These are phyloP conservation scores for Chiua virens DNA, from an alignment of 768 basidiomycete species.

Conservation along the genomic window DNA sequence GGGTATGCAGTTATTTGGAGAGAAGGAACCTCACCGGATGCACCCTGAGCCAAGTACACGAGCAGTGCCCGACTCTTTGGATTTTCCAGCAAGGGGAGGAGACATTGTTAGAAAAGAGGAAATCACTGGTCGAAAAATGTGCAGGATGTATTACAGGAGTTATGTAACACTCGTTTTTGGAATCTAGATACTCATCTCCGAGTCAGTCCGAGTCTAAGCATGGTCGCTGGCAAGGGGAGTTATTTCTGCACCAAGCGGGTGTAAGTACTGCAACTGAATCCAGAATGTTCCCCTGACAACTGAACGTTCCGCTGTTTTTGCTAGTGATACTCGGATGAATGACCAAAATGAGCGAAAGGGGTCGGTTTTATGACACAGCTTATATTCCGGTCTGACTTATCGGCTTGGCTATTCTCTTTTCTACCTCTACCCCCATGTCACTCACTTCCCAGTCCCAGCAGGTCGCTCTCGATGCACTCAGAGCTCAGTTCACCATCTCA, in stretches of 20 bases:
- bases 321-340: too few relatives aligned
- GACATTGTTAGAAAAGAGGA: slow-evolving; percentile 39
- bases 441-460: slow-evolving; percentile 44
- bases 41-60: slow-evolving; percentile 88
- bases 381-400: neutral
- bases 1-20: neutral
- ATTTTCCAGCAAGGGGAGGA: slow-evolving; percentile 43
- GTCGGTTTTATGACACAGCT: too few relatives aligned
- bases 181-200: too few relatives aligned
- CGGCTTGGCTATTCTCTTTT: too few relatives aligned
- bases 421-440: slow-evolving; percentile 32
- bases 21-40: slow-evolving; percentile 60
- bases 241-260: too few relatives aligned
- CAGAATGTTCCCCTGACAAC: too few relatives aligned
- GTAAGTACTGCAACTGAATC: too few relatives aligned
- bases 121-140: neutral
- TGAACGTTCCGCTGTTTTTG: too few relatives aligned
- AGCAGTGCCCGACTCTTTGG: slow-evolving; percentile 86
- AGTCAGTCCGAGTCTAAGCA: too few relatives aligned
- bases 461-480: slow-evolving; percentile 60
- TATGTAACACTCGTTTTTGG: slow-evolving; percentile 23
- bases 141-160: slow-evolving; percentile 5
- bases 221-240: too few relatives aligned
- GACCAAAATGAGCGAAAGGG: too few relatives aligned
- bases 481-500: slow-evolving; percentile 68